phyloP scores from a whole-genome alignment of 352 stramenopile species.

The Phytophthora multivora region DNA sequence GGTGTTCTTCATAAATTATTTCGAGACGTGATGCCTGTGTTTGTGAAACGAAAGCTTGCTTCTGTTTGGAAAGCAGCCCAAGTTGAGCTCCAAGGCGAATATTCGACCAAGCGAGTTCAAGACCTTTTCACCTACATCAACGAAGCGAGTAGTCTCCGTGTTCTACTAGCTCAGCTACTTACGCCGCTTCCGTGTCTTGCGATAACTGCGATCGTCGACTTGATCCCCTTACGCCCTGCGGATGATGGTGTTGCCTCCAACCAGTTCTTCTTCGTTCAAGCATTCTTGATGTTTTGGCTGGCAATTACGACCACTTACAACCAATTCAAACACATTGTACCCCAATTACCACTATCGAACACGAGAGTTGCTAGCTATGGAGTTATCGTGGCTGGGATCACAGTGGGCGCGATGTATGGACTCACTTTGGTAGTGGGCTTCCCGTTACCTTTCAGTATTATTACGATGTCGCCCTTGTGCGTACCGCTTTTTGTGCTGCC shows the following conservation, averaged over 20 bases:
- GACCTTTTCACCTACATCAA: conserved; percentile 13
- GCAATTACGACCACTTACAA: conserved; percentile 11
- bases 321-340: conserved; percentile 25
- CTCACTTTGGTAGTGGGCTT: conserved; percentile 30
- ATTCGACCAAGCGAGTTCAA: conserved; percentile 16
- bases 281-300: conserved; percentile 19
- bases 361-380: neutral
- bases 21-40: neutral
- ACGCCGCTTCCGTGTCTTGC: conserved; percentile 18
- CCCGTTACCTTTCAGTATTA: conserved; percentile 40
- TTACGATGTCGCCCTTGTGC: conserved; percentile 18
- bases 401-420: conserved; percentile 2
- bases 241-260: conserved; percentile 6
- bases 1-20: too few relatives aligned
- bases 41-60: conserved; percentile 1
- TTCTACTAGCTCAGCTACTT: conserved; percentile 8
- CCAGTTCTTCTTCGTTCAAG: conserved; percentile 17
- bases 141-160: neutral
- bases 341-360: conserved; percentile 6
- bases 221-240: conserved; percentile 10
- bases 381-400: conserved; percentile 6
- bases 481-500: conserved; percentile 3
- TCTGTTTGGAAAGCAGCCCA: conserved; percentile 14
- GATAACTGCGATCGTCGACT: conserved; percentile 18
- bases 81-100: conserved; percentile 23